A percentile compares a stretch with the other conserved stretches of the same genome.
Evolutionary conservation across 148 eudicot species (phyloP).

Genomic region (Nepenthes gracilis): DNA sequence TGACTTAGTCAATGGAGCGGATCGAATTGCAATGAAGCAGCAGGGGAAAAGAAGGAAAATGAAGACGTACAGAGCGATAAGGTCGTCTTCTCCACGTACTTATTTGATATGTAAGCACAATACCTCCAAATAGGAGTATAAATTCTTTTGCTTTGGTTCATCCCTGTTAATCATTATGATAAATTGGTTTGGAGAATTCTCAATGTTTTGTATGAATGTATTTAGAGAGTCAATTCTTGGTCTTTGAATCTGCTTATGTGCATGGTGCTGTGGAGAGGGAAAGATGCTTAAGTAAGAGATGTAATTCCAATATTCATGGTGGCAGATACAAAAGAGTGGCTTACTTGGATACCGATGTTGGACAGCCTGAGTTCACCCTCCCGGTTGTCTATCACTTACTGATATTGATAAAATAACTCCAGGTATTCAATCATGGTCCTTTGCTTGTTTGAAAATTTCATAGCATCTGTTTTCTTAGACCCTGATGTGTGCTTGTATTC

Average conservation of each 20-base stretch:
- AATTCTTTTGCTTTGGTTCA: background rate
- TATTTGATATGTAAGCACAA: background rate
- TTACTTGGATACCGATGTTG: constrained; percentile 94
- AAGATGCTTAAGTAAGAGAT: background rate
- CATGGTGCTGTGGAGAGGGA: background rate
- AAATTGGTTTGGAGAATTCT: too few relatives aligned
- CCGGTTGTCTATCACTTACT: constrained; percentile 84
- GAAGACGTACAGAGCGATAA: too few relatives aligned
- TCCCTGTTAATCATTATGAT: constrained; percentile 2
- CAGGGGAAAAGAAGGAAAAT: too few relatives aligned
- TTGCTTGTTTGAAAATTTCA: background rate
- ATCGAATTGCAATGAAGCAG: too few relatives aligned
- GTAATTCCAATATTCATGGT: background rate
- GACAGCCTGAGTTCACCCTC: constrained; percentile 95
- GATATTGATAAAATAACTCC: constrained; percentile 61
- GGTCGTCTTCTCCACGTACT: too few relatives aligned
- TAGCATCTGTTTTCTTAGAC: background rate
- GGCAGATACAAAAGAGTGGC: constrained; percentile 65
- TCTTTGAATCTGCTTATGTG: background rate
- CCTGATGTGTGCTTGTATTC: background rate
- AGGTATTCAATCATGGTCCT: constrained; percentile 25
- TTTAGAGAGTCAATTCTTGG: background rate
- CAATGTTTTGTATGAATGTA: too few relatives aligned
- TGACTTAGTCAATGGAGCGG: too few relatives aligned
- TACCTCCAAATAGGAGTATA: background rate